Base-by-base conservation (phyloP, 371 early-diverging fungal species). In the Entomophthora muscae region DNA sequence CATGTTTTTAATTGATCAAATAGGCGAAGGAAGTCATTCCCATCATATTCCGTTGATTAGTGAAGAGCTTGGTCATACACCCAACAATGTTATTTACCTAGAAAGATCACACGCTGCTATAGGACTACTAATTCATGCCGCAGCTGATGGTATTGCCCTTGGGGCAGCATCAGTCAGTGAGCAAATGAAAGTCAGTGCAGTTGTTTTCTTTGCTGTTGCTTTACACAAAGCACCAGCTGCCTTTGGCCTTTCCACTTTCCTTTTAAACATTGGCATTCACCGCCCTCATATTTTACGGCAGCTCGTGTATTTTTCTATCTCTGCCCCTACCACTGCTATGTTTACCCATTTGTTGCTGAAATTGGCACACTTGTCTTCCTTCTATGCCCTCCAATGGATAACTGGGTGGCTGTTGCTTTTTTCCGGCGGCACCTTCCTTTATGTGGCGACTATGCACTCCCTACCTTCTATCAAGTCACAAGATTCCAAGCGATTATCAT, bases 161-260 rank as follows among this genome's bases (percentile, higher is more conserved):
- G 97, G 97, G 13, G 94, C 94, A 0, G 79, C 84, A 0, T 72
- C 78, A 0, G 77, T 85, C 0, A 76, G 77, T 0, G 71, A 71
- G 0, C 74, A 78, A 30, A 86, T 84, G 3, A 75, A 80, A 10
- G 72, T 95, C 1, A 90, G 88, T 23, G 73, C 91, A 61, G 83
- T 93, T 5, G 88, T 96, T 2, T 96, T 95, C 67, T 64, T 93
- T 29, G 97, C 97, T n/a, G 89, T 96, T 64, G 84, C 94, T 81
- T 78, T 96, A 30, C 97, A 96, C 80, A 96, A 96, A 71, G 94
- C 91, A 1, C 95, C 97, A 1, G 83, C 91, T 1, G 90, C 95
- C 0, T 91, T 96, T 75, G 95, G 92, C 0, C 77, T 94, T 10
- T 78, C 88, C 13, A 88, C 92, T 1, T 84, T 89, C 17, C 74